Conservation (phyloP, 2,329 filamentous ascomycete species). For the Calonectria fujianensis region DNA sequence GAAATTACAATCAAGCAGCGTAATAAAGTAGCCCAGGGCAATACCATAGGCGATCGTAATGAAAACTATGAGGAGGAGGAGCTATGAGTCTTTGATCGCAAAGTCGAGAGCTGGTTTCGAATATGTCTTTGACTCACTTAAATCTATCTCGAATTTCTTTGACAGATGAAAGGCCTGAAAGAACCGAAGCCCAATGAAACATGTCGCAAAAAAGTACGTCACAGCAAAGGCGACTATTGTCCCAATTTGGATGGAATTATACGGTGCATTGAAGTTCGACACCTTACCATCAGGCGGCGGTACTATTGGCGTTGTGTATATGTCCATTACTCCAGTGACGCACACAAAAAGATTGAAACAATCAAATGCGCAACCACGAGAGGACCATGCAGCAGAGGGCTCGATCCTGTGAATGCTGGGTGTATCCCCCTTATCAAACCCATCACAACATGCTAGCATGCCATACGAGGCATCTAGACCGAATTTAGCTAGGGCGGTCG, state of each 20-base stretch:
- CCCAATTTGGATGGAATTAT: constrained; percentile 21
- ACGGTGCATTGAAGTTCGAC: constrained; percentile 8
- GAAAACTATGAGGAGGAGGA: background rate
- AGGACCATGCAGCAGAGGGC: background rate
- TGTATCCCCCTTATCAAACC: constrained; percentile 15
- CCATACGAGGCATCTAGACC: background rate
- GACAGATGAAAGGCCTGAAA: constrained; percentile 7
- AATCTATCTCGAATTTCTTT: background rate
- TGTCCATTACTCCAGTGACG: background rate
- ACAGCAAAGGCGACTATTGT: constrained; percentile 19
- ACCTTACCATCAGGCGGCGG: background rate
- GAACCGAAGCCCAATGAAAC: constrained; percentile 10
- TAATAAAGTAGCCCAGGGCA: background rate
- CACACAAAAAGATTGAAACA: background rate
- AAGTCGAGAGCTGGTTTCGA: background rate
- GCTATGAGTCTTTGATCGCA: background rate
- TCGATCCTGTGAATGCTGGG: background rate
- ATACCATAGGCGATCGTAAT: background rate
- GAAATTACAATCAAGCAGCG: background rate
- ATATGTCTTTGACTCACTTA: background rate
- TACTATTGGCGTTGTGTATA: background rate
- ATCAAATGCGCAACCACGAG: background rate
- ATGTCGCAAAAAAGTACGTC: constrained; percentile 1
- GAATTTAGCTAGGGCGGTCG: background rate
- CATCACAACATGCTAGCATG: background rate